These are phyloP conservation scores for Metarhizium sp. DNA, from an alignment of 2,329 filamentous ascomycete species.

Conservation along the genomic window DNA sequence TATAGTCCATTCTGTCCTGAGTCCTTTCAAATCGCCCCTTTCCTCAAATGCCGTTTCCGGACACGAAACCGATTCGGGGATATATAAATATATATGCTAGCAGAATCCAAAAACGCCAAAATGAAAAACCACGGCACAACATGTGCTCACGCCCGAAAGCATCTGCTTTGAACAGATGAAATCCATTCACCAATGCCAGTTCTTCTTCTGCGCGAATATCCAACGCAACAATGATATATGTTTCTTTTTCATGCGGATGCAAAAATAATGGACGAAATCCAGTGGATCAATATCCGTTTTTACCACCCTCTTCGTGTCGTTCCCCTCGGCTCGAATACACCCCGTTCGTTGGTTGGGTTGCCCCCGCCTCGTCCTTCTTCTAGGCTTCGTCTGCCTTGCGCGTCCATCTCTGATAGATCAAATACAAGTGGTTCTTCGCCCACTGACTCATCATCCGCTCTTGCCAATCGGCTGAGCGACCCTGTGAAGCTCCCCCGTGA, in stretches of 20 bases:
- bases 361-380: slow-evolving; percentile 40
- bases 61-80: neutral
- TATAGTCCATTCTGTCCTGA: neutral
- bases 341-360: slow-evolving; percentile 29
- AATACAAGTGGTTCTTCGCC: slow-evolving; percentile 65
- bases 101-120: neutral
- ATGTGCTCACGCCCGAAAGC: neutral
- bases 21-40: neutral
- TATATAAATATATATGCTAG: neutral
- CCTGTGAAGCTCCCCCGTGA: slow-evolving; percentile 36
- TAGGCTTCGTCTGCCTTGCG: slow-evolving; percentile 46
- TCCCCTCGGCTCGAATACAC: slow-evolving; percentile 29
- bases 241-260: slow-evolving; percentile 1
- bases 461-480: slow-evolving; percentile 26
- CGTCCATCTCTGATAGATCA: slow-evolving; percentile 62
- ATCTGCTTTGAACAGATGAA: neutral
- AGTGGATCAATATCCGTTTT: neutral
- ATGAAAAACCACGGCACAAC: neutral
- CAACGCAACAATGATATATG: neutral
- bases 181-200: neutral
- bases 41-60: neutral
- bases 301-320: slow-evolving; percentile 28
- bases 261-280: neutral
- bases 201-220: slow-evolving; percentile 1
- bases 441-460: slow-evolving; percentile 37